Conservation (phyloP, 441 rosid genomes). For the Isatis lusitanica region DNA sequence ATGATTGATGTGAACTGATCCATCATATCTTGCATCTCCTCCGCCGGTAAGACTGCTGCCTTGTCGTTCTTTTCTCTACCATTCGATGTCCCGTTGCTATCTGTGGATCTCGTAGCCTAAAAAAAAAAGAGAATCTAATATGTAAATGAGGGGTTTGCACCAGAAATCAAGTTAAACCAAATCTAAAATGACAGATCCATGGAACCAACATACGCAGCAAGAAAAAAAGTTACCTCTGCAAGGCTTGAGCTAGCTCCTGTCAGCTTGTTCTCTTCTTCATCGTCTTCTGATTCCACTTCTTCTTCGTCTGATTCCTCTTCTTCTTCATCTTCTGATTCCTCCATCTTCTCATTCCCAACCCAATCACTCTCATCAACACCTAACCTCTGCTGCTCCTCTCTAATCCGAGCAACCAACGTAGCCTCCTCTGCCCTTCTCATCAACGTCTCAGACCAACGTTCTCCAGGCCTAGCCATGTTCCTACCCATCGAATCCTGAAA, state of each 20-base stretch:
- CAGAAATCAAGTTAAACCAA: background rate
- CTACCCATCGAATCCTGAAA: constrained; percentile 82
- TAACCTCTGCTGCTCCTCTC: constrained; percentile 85
- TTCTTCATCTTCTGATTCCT: constrained; percentile 54
- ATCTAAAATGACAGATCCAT: background rate
- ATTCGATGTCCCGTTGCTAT: constrained; percentile 11
- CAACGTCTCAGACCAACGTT: constrained; percentile 90
- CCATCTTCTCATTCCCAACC: constrained; percentile 68
- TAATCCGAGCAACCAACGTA: constrained; percentile 65
- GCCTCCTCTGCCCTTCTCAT: constrained; percentile 88
- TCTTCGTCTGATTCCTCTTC: constrained; percentile 53
- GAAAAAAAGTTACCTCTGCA: constrained; percentile 41
- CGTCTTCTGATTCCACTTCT: constrained; percentile 28
- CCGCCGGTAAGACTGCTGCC: constrained; percentile 45
- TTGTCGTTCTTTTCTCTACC: constrained; percentile 16
- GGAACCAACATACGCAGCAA: background rate
- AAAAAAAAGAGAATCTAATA: background rate
- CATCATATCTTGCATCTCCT: constrained; percentile 80
- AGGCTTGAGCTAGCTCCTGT: constrained; percentile 27
- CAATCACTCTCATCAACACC: constrained; percentile 81
- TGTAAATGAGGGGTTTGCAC: background rate
- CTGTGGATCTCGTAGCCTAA: constrained; percentile 22
- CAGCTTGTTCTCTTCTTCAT: constrained; percentile 4
- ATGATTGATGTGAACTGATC: constrained; percentile 73
- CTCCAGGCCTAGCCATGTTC: constrained; percentile 90